These are phyloP conservation scores for Mycena floridula DNA, from an alignment of 768 basidiomycete species.

Conservation along the genomic window DNA sequence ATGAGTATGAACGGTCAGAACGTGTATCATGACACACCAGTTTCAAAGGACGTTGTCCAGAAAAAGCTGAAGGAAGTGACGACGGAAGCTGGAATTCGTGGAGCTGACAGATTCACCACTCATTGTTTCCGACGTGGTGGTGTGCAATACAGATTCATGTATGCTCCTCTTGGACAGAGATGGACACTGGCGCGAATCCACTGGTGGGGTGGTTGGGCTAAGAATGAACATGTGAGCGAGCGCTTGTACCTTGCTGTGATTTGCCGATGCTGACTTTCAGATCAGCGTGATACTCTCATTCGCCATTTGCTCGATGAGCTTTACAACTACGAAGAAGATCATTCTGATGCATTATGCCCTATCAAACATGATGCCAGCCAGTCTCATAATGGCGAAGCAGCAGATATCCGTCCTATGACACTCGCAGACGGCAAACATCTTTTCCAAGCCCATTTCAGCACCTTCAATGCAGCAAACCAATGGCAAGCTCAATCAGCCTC, in stretches of 20 bases:
- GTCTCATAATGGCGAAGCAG: neutral
- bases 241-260: neutral
- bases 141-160: constrained; percentile 20
- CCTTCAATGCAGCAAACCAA: neutral
- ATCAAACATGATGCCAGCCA: neutral
- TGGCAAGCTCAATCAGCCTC: neutral
- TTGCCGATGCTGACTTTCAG: neutral
- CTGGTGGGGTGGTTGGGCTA: constrained; percentile 19
- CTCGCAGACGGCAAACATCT: neutral
- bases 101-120: constrained; percentile 3
- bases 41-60: neutral
- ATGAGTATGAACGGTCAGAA: neutral
- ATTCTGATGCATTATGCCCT: constrained; percentile 1
- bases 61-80: neutral
- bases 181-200: constrained; percentile 11
- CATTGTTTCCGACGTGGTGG: constrained; percentile 6
- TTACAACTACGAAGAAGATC: neutral
- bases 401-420: neutral
- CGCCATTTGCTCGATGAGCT: constrained; percentile 18
- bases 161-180: constrained; percentile 5
- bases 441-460: neutral
- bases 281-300: constrained; percentile 13
- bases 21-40: neutral
- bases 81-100: neutral
- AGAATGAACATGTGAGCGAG: constrained; percentile 5